phyloP scores from a whole-genome alignment of 2,329 filamentous ascomycete species.

The Arachnopeziza araneosa region DNA sequence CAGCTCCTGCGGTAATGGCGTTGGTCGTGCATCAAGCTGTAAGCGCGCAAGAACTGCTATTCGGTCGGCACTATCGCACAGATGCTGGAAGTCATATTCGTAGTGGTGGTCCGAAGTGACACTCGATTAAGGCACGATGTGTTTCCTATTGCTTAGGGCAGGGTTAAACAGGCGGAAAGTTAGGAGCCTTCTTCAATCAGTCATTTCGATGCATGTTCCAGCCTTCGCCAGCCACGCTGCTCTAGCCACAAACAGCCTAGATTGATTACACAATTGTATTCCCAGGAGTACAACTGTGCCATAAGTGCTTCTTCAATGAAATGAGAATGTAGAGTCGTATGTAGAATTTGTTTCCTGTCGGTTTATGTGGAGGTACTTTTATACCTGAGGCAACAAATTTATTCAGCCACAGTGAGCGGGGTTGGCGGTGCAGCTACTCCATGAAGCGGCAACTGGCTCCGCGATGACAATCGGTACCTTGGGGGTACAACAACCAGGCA shows the following conservation, averaged over 20 bases:
- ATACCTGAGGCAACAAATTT: too few relatives aligned
- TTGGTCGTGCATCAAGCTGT: constrained; percentile 11
- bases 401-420: too few relatives aligned
- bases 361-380: too few relatives aligned
- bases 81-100: constrained; percentile 12
- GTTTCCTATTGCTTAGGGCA: background rate
- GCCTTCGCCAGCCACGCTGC: background rate
- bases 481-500: too few relatives aligned
- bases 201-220: too few relatives aligned
- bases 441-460: too few relatives aligned
- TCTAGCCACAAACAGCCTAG: background rate
- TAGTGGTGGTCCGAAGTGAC: constrained; percentile 7
- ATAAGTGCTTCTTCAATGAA: too few relatives aligned
- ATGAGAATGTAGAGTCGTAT: too few relatives aligned
- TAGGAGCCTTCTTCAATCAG: background rate
- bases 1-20: constrained; percentile 15
- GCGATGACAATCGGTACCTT: too few relatives aligned
- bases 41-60: constrained; percentile 14
- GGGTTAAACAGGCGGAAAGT: background rate
- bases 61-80: constrained; percentile 4
- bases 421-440: too few relatives aligned
- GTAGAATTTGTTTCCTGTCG: too few relatives aligned
- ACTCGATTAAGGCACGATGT: constrained; percentile 6
- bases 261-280: background rate
- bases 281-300: too few relatives aligned